Percentiles rank a stretch among this genome's conserved stretches.
Evolutionary conservation across 768 basidiomycete genomes (phyloP).

Genomic region (Strobilomyces confusus): DNA sequence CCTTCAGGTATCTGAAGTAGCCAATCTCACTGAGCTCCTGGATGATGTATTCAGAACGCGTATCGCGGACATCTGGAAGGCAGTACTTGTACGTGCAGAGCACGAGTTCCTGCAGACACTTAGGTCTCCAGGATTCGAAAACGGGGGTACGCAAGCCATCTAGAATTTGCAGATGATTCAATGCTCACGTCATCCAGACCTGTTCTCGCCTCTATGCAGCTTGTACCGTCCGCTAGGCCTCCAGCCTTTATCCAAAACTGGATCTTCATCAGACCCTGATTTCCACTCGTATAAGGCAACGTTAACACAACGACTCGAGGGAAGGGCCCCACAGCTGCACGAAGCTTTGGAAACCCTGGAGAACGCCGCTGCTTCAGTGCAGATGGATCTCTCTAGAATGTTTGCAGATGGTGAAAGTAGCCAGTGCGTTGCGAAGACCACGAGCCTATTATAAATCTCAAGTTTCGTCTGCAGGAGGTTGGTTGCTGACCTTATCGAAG

Average conservation of each 20-base stretch:
- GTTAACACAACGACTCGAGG: conserved; percentile 59
- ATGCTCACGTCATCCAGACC: conserved; percentile 36
- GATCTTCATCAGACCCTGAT: conserved; percentile 36
- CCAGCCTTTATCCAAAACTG: conserved; percentile 38
- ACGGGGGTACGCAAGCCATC: conserved; percentile 15
- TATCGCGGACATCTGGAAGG: conserved; percentile 57
- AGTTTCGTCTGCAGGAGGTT: conserved; percentile 35
- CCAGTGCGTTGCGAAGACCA: conserved; percentile 34
- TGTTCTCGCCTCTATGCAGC: conserved; percentile 44
- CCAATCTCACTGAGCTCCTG: conserved; percentile 40
- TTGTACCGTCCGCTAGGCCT: conserved; percentile 56
- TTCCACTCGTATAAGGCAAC: conserved; percentile 62
- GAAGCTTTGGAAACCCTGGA: conserved; percentile 57
- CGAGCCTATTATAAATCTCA: not conserved
- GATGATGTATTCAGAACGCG: conserved; percentile 54
- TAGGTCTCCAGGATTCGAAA: conserved; percentile 17
- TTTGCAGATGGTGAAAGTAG: conserved; percentile 39
- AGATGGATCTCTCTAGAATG: conserved; percentile 53
- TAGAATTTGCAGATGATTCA: not conserved
- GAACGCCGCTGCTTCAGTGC: conserved; percentile 51
- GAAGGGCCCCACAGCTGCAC: conserved; percentile 61
- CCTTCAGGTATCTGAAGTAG: conserved; percentile 48
- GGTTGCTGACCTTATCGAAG: conserved; percentile 37
- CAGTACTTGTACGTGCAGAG: conserved; percentile 41
- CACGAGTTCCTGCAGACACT: conserved; percentile 45